These are phyloP conservation scores for Guadua angustifolia DNA, from an alignment of 176 grass and related monocot genomes.

Conservation along the genomic window DNA sequence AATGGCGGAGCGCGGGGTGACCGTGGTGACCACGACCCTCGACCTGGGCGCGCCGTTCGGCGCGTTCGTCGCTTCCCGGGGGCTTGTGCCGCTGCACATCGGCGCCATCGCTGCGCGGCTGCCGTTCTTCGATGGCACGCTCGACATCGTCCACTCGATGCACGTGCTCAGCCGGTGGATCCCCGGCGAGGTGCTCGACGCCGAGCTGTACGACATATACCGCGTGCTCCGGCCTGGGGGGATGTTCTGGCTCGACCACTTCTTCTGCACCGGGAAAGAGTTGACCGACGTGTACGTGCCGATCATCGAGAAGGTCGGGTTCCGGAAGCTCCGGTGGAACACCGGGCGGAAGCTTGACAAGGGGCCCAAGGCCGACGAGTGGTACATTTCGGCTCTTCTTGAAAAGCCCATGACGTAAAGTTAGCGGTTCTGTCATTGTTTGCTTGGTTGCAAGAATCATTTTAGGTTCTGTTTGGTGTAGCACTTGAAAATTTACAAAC, in stretches of 20 bases:
- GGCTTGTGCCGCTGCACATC: slow-evolving; percentile 57
- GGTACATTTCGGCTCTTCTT: slow-evolving; percentile 60
- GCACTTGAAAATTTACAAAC: too few relatives aligned
- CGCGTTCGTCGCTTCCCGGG: slow-evolving; percentile 49
- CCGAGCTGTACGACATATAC: slow-evolving; percentile 55
- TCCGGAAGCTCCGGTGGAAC: slow-evolving; percentile 59
- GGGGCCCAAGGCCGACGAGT: slow-evolving; percentile 52
- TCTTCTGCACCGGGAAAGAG: slow-evolving; percentile 50
- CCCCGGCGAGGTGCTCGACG: slow-evolving; percentile 47
- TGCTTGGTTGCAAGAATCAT: not conserved
- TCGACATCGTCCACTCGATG: slow-evolving; percentile 59
- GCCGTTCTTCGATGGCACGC: slow-evolving; percentile 61
- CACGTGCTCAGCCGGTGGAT: slow-evolving; percentile 54
- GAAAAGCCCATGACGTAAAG: slow-evolving; percentile 53
- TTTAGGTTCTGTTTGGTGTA: too few relatives aligned
- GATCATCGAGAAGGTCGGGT: slow-evolving; percentile 46
- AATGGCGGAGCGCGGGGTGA: slow-evolving; percentile 58
- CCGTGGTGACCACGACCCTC: slow-evolving; percentile 53
- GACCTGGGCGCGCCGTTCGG: slow-evolving; percentile 56
- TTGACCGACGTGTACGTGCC: slow-evolving; percentile 42
- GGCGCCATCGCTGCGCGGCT: slow-evolving; percentile 51
- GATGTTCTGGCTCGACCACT: slow-evolving; percentile 60
- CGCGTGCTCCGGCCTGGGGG: slow-evolving; percentile 54
- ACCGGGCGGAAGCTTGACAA: slow-evolving; percentile 53
- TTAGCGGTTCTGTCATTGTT: not conserved